Base-by-base conservation (phyloP, 2,329 filamentous ascomycete species). In the Cladosporium cucumerinum region DNA sequence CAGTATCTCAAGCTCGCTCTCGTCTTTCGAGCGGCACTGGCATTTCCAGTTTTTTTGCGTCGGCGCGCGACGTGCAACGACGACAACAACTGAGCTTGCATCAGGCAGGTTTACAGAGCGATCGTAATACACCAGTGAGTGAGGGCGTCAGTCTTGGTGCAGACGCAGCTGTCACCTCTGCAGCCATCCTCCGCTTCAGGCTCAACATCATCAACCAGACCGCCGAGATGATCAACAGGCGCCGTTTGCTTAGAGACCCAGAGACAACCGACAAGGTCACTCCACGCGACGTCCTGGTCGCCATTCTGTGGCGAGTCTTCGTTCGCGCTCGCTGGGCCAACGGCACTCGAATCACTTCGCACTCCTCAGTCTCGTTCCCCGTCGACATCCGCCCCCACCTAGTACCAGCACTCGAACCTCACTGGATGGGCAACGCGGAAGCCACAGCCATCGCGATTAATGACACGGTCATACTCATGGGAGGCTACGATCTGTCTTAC, bases 261-360 rank as follows among this genome's bases (percentile, higher is more conserved):
- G 2, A 18, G 14, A 14, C 16, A 4, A n/a, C 30, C 1, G 62
- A 59, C 54, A 43, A 16, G 8, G 11, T 64, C 46, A 59, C 62
- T 2, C 34, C 46, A 2, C 54, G 48, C 46, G 67, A 72, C 34
- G 61, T 60, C 32, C 63, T 72, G 34, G 55, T 65, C 32, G 59
- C 66, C 21, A 67, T 72, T 7, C 65, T 72, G 16, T 72, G 69
- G 69, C 67, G 67, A 30, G 66, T 64, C 26, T 65, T 68, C 49
- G 58, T 60, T 7, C 63, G 68, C 2, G 69, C 66, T 7, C 60
- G 62, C 12, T 64, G 61, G 52, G 62, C 62, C 16, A 23, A 54
- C 46, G 21, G 57, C 61, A 12, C 36, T 7, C 34, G 46, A 5
- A n/a, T 28, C 51, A 52, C 18, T 43, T 14, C 65, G 58, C 48